These are phyloP conservation scores for Podospora australis DNA, from an alignment of 495 filamentous ascomycete genomes.

Conservation along the genomic window DNA sequence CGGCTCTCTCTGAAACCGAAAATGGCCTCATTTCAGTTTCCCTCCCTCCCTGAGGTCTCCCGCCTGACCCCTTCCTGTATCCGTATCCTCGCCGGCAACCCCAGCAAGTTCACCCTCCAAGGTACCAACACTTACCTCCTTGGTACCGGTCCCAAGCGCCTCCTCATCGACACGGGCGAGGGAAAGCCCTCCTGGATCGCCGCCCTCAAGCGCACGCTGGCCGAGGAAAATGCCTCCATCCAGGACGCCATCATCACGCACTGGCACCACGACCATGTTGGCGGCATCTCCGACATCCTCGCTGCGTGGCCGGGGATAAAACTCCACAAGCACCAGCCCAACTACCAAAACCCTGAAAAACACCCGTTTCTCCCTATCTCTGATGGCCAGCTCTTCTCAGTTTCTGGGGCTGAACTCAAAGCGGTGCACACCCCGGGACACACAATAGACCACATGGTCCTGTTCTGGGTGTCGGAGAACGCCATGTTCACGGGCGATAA, in stretches of 20 bases:
- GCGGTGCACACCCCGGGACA: constrained; percentile 82
- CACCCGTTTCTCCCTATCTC: constrained; percentile 47
- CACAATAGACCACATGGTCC: constrained; percentile 75
- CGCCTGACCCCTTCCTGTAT: constrained; percentile 60
- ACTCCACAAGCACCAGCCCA: constrained; percentile 50
- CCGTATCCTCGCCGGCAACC: constrained; percentile 75
- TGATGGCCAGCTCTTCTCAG: constrained; percentile 66
- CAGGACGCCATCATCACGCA: constrained; percentile 66
- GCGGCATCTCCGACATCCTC: constrained; percentile 63
- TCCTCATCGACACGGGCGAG: constrained; percentile 78
- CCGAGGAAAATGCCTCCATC: constrained; percentile 17
- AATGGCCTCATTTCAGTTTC: constrained; percentile 30
- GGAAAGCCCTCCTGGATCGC: constrained; percentile 56
- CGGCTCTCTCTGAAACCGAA: too few species aligned
- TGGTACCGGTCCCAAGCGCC: constrained; percentile 58
- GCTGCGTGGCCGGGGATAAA: constrained; percentile 50
- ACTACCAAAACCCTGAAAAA: constrained; percentile 4
- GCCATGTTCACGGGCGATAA: constrained; percentile 94
- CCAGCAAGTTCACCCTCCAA: constrained; percentile 59
- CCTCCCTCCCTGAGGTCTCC: constrained; percentile 56
- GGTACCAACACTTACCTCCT: constrained; percentile 83
- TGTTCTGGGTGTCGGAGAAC: constrained; percentile 67
- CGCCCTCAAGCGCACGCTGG: constrained; percentile 55
- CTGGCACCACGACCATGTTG: constrained; percentile 82
- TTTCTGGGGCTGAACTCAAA: constrained; percentile 69